Evolutionary conservation across 192 early-diverging fungal genomes (phyloP), one percentile per base, ranked within the genome.

Genomic region (Coemansia umbellata): DNA sequence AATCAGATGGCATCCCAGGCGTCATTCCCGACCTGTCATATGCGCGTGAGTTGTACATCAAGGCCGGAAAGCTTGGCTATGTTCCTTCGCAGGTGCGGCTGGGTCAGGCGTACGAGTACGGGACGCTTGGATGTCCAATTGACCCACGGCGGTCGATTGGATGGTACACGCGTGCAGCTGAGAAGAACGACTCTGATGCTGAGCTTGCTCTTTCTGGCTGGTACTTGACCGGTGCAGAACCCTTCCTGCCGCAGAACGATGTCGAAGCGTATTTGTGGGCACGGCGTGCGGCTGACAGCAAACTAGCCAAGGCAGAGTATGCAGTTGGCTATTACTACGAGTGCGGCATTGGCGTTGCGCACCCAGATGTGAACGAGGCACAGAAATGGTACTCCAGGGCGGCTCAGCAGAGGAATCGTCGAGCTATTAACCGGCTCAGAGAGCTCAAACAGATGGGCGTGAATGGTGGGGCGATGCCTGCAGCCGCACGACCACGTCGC

Each of bases 191-290:
- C 56, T 70, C 85, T 3, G 93, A 98, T 22, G 88, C 91, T 3
- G 94, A 94, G 61, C 74, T 99, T 27, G 93, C 92, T 14, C 78
- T 99, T 5, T 94, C 95, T 1, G 97, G 94, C 3, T 99, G 97
- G 97, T 99, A 98, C 60, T 78, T 99, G 61, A 97, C 95, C 1
- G 94, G 93, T 23, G 85, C 91, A 5, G 93, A 98, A 50, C 87
- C 85, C 10, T 83, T 93, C 8, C 64, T 99, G 62, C 81, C 81
- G 50, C 94, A 94, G 74, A 91, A 81, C 53, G 95, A 98, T 68
- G 82, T 81, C 18, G 91, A 98, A 66, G 94, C 97, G n/a, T 99
- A 94, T 61, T 72, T 92, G 55, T 99, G 97, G 97, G 94, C 97
- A 14, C 82, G 92, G 15, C 91, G 91, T 50, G 92, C 97, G 13